Evolutionary conservation across 805 yeast species (phyloP).

Genomic region (Cephaloascus albidus): DNA sequence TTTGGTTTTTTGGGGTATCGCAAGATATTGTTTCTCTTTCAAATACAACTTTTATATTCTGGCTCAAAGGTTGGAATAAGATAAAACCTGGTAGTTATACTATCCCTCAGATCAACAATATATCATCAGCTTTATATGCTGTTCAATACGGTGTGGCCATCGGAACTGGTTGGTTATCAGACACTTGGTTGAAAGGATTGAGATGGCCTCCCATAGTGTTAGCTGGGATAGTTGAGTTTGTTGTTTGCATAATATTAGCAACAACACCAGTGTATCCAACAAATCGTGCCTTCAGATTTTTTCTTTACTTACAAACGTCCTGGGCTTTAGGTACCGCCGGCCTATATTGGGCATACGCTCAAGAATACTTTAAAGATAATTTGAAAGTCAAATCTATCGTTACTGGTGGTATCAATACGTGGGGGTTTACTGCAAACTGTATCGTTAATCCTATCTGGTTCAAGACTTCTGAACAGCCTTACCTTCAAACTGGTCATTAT

Average conservation of each 20-base stretch:
- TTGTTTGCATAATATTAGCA: constrained; percentile 3
- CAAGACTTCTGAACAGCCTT: constrained; percentile 8
- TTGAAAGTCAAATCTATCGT: constrained; percentile 7
- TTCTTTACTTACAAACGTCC: constrained; percentile 7
- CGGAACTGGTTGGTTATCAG: constrained; percentile 4
- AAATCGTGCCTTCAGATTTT: constrained; percentile 2
- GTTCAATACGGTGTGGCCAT: constrained; percentile 6
- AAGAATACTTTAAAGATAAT: constrained; percentile 8
- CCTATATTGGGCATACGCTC: constrained; percentile 9
- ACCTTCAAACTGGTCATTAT: constrained; percentile 10
- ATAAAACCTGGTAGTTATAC: constrained; percentile 7
- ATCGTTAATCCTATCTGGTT: constrained; percentile 9
- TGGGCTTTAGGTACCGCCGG: constrained; percentile 9
- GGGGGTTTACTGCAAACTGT: constrained; percentile 9
- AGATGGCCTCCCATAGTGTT: constrained; percentile 3
- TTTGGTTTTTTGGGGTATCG: constrained; percentile 7
- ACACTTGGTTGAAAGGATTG: constrained; percentile 5
- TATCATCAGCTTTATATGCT: constrained; percentile 9
- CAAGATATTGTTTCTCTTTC: constrained; percentile 8
- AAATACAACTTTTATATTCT: constrained; percentile 8
- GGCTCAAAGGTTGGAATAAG: constrained; percentile 11
- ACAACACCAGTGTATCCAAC: constrained; percentile 6
- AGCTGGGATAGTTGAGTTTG: constrained; percentile 6
- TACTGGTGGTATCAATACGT: constrained; percentile 9
- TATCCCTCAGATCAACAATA: constrained; percentile 7